Evolutionary conservation across 306 rosid genomes (phyloP), one percentile per base, ranked within the genome.

Genomic region (Quercus ilex): DNA sequence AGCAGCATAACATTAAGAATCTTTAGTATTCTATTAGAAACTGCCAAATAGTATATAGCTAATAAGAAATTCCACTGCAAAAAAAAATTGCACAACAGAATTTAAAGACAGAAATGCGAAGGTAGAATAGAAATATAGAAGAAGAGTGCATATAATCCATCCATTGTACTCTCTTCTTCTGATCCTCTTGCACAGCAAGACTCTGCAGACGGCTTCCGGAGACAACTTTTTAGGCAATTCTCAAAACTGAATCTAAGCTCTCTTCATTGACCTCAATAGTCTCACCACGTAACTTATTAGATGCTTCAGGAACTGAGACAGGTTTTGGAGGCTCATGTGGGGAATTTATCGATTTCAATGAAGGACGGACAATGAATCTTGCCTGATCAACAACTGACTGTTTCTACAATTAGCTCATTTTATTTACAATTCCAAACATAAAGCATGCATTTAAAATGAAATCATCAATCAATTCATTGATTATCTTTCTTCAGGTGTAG

Each of bases 111-210:
- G 74, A 38, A 28, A 33, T 41, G 30, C 17, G 10, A 7, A 10
- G 74, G 31, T n/a, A 69, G 55, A 38, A 38, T 30, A 67, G 21
- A 67, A 14, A 75, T 10, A 35, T 55, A 60, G 46, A 55, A 63
- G 53, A 67, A 46, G 56, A 69, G 21, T 23, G 55, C 10, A 17
- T 43, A 88, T 89, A 77, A 78, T 88, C 91, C 84, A 69, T 62
- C 91, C 91, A 88, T 75, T 88, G 86, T 8, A 88, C 87, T 26
- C 6, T 73, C 81, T 85, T 88, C 83, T 73, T 84, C 68, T 63
- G 78, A 69, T 69, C 75, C 67, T 76, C 81, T 65, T 58, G 41
- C 6, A 73, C 20, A 38, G 78, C 58, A 31, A 0, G 70, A 23
- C 64, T 35, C 57, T 10, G 64, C 78, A 69, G 62, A 81, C 1